Conservation (phyloP, 225 moss, liverwort and hornwort species). For the Neckera pumila region DNA sequence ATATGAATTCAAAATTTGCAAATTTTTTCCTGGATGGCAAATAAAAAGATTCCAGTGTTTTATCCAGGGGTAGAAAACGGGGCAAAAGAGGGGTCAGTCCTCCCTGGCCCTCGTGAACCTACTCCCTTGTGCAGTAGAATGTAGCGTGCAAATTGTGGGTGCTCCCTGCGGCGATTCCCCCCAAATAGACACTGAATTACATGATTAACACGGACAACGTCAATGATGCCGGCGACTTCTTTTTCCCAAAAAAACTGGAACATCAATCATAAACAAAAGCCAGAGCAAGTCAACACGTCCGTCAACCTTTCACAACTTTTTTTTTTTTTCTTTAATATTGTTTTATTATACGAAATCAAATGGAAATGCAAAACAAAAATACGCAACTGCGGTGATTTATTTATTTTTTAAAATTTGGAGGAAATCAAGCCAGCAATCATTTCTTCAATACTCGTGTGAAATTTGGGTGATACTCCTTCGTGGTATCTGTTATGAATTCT, state of each 20-base stretch:
- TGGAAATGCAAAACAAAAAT: not conserved
- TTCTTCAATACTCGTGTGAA: not conserved
- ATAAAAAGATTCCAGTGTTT: no score
- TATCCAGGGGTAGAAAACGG: no score
- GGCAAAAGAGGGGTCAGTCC: no score
- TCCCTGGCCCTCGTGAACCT: no score
- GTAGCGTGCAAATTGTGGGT: not conserved
- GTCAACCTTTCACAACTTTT: no score
- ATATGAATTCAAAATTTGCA: no score
- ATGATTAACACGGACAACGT: not conserved
- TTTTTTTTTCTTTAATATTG: not conserved
- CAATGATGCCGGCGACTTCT: not conserved
- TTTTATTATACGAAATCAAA: not conserved
- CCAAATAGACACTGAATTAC: not conserved
- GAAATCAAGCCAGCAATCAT: not conserved
- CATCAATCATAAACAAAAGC: not conserved
- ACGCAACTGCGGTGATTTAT: not conserved
- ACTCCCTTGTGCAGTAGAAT: not conserved
- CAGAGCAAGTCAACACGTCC: not conserved
- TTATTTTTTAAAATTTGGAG: not conserved
- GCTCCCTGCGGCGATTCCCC: not conserved
- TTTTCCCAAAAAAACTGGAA: not conserved
- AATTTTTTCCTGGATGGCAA: no score
- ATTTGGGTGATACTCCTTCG: not conserved
- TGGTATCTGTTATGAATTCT: not conserved